Conservation (phyloP, 148 eudicot genomes). For the Rhododendron mucronatum region DNA sequence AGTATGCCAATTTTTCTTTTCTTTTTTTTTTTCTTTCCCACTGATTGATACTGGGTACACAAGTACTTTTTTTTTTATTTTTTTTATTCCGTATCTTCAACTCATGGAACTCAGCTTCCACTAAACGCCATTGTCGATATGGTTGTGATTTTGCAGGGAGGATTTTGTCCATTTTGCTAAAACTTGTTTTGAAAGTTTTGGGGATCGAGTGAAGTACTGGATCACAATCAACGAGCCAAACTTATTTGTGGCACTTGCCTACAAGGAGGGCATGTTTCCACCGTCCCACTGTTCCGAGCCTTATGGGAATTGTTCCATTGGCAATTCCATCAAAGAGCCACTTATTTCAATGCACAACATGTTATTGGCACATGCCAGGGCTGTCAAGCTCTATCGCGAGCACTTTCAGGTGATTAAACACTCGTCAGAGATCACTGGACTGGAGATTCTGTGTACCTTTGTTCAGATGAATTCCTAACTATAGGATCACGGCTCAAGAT, state of each 20-base stretch:
- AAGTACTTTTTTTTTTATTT: background rate
- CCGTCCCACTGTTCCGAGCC: slow-evolving; percentile 67
- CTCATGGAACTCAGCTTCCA: background rate
- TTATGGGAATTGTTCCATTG: slow-evolving; percentile 41
- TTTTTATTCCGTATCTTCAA: background rate
- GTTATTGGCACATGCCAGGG: slow-evolving; percentile 69
- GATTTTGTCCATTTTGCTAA: slow-evolving; percentile 59
- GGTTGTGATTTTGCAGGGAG: slow-evolving; percentile 34
- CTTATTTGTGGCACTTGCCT: slow-evolving; percentile 29
- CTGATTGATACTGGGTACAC: too few species aligned
- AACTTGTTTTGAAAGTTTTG: slow-evolving; percentile 64
- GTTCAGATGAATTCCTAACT: background rate
- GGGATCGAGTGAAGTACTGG: slow-evolving; percentile 78
- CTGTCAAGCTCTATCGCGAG: slow-evolving; percentile 45
- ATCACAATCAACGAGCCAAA: slow-evolving; percentile 78
- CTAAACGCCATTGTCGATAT: background rate
- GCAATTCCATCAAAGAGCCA: slow-evolving; percentile 66
- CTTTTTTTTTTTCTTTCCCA: too few species aligned
- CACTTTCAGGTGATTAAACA: slow-evolving; percentile 34
- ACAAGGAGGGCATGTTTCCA: slow-evolving; percentile 48
- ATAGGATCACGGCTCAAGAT: too few species aligned
- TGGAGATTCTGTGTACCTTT: too few species aligned
- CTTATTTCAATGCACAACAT: slow-evolving; percentile 55
- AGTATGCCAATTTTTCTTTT: slow-evolving; percentile 30
- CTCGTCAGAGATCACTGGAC: too few species aligned